A percentile compares a stretch with the other conserved stretches of the same genome.
These are phyloP conservation scores for Ganoderma lucidum DNA, from an alignment of 1,284 basidiomycete genomes.

Conservation along the genomic window DNA sequence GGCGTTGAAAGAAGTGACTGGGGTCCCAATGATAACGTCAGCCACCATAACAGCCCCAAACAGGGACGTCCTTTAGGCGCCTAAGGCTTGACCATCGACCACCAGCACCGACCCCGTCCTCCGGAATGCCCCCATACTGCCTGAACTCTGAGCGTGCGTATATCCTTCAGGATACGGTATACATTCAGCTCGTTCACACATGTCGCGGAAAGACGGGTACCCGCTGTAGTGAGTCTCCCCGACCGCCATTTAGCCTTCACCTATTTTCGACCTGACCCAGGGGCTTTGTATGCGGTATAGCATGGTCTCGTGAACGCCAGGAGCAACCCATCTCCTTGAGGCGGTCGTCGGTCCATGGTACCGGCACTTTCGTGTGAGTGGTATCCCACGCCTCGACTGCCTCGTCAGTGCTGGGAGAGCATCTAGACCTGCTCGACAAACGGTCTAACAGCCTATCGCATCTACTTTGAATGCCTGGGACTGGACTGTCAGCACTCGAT, in stretches of 20 bases:
- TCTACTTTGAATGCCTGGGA: slow-evolving; percentile 3
- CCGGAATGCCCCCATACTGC: not conserved
- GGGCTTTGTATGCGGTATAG: not conserved
- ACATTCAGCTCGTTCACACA: not conserved
- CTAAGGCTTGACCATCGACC: not conserved
- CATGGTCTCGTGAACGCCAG: not conserved
- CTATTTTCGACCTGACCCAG: slow-evolving; percentile 3
- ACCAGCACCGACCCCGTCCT: not conserved
- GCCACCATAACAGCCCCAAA: not conserved
- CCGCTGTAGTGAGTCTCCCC: not conserved
- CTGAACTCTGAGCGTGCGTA: not conserved
- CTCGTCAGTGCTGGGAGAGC: not conserved
- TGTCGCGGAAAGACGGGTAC: not conserved
- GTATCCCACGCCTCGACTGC: not conserved
- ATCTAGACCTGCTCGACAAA: no score
- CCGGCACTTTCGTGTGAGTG: not conserved
- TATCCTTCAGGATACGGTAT: not conserved
- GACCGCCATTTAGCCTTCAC: not conserved
- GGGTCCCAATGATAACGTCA: not conserved
- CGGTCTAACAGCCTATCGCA: not conserved
- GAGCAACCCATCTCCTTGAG: not conserved
- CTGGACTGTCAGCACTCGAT: not conserved
- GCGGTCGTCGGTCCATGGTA: not conserved
- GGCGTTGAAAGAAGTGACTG: not conserved
- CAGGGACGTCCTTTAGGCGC: not conserved